Evolutionary conservation across 2,329 filamentous ascomycete species (phyloP), one percentile per base, ranked within the genome.

Genomic region (Talaromyces sp.): DNA sequence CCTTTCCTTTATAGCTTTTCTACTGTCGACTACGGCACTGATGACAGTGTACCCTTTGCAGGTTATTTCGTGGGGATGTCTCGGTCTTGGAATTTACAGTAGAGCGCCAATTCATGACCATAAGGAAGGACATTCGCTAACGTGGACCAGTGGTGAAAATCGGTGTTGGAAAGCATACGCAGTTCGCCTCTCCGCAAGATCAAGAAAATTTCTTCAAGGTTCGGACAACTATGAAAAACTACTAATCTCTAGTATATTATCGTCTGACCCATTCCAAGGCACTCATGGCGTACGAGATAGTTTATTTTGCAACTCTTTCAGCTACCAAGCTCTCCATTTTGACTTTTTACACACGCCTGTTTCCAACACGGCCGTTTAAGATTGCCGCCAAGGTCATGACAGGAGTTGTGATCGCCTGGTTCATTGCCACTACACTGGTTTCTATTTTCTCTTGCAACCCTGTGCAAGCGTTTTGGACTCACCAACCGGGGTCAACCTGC

Each of bases 251-350:
- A 13, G 43, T 1, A 46, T 2, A 24, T 7, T 19, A 11, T n/a
- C 27, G 9, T 35, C 51, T 54, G 19, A 54, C 19, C 26, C 2
- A 24, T 19, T 9, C 11, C 6, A 19, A 54, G 51, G 31, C 31
- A 9, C 26, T 31, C 51, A 71, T 65, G 62, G 62, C 69, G 49
- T 71, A 71, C 32, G 55, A 64, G 29, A 69, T 71, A 17, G 58
- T 71, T n/a, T 72, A 72, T 56, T 65, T 67, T 3, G 56, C 43
- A 32, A 67, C 65, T 29, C 59, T 72, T 7, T 59, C 62, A 1
- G 66, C 67, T 50, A 65, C 70, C 58, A 73, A 73, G 41, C 51
- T 70, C 10, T 71, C 70, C 2, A 70, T 73, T 29, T 58, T 73
- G 21, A 64, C 65, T 2, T 63, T 73, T 0, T 73, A 73, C 56